These are phyloP conservation scores for Candida ovalis DNA, from an alignment of 805 yeast species.

Conservation along the genomic window DNA sequence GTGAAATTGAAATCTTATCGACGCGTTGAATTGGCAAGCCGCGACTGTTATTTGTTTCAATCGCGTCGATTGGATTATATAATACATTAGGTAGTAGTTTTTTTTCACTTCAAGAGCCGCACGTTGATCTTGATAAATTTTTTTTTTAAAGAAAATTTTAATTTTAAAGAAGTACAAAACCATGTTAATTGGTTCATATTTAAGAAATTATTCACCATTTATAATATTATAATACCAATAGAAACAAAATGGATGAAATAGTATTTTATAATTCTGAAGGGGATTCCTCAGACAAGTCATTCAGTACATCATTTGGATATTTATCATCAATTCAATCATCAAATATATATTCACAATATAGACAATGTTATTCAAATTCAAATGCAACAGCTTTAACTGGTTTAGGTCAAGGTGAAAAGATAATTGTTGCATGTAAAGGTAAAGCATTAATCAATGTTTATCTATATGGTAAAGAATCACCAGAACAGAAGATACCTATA, in stretches of 20 bases:
- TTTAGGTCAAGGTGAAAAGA: constrained; percentile 42
- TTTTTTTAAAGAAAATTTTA: not conserved
- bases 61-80: no score
- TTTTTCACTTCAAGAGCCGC: not conserved
- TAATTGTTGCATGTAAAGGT: constrained; percentile 61
- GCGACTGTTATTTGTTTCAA: no score
- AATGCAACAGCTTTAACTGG: constrained; percentile 48
- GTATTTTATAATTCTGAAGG: constrained; percentile 46
- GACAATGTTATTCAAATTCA: constrained; percentile 46
- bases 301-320: constrained; percentile 33
- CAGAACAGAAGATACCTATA: constrained; percentile 76
- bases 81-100: no score
- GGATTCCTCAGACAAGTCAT: constrained; percentile 37
- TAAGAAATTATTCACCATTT: not conserved
- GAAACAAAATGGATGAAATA: constrained; percentile 47
- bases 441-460: constrained; percentile 77
- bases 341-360: constrained; percentile 45
- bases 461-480: constrained; percentile 62
- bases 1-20: no score
- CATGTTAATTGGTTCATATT: not conserved
- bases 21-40: no score
- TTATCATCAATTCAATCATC: constrained; percentile 44
- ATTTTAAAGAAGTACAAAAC: not conserved
- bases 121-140: not conserved
- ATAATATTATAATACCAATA: no score